A percentile compares a stretch with the other conserved stretches of the same genome.
phyloP scores from a whole-genome alignment of 306 rosid genomes.

The Castanea sativa region DNA sequence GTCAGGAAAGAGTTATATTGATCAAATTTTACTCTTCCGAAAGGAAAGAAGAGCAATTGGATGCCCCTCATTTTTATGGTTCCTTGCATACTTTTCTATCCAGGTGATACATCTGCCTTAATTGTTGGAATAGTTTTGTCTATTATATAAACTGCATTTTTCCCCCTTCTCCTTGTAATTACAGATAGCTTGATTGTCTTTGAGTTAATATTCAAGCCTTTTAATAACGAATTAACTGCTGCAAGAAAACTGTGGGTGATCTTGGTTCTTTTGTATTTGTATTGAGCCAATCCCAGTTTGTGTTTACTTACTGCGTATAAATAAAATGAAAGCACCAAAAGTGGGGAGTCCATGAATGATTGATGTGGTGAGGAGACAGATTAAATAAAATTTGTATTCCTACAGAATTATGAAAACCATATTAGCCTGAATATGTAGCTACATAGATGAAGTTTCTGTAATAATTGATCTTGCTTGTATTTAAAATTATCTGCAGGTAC shows the following conservation, averaged over 20 bases:
- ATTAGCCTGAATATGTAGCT: conserved; percentile 7
- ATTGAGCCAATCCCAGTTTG: neutral
- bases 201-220: neutral
- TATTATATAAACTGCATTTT: neutral
- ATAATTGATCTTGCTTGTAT: conserved; percentile 15
- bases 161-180: no score
- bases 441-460: conserved; percentile 2
- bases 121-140: neutral
- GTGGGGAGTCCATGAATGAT: neutral
- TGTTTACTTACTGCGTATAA: neutral
- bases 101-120: conserved; percentile 49
- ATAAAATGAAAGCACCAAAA: neutral
- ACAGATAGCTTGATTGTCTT: neutral
- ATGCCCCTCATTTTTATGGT: conserved; percentile 81
- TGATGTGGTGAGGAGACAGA: neutral
- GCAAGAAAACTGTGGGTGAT: neutral
- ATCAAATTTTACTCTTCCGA: conserved; percentile 49
- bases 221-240: neutral
- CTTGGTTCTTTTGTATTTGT: neutral
- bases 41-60: conserved; percentile 73
- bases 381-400: neutral
- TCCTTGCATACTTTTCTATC: conserved; percentile 36
- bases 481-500: conserved; percentile 54
- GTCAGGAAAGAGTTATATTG: conserved; percentile 78
- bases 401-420: neutral